A percentile compares a stretch with the other conserved stretches of the same genome.
Conservation (phyloP, 2,329 filamentous ascomycete species). For the Alternaria sp. region DNA sequence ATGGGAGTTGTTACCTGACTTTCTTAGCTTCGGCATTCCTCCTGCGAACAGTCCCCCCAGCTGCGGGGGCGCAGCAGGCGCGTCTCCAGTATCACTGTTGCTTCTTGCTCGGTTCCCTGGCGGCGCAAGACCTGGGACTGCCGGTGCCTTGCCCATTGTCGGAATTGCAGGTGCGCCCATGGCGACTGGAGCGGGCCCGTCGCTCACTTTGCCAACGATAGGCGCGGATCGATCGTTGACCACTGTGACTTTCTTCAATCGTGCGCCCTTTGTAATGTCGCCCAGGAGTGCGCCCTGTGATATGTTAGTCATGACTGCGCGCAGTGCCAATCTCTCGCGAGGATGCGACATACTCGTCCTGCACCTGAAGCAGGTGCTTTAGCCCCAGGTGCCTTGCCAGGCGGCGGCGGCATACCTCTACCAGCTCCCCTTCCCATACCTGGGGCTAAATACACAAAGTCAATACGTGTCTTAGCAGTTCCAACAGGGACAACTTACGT, state of each 20-base stretch:
- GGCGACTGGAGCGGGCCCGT: constrained; percentile 66
- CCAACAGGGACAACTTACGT: constrained; percentile 9
- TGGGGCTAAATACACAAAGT: constrained; percentile 16
- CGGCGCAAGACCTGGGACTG: constrained; percentile 70
- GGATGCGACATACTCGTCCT: constrained; percentile 43
- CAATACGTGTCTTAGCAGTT: constrained; percentile 23
- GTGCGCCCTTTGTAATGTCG: constrained; percentile 84
- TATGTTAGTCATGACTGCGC: constrained; percentile 36
- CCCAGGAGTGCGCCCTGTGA: constrained; percentile 80
- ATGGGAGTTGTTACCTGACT: constrained; percentile 65
- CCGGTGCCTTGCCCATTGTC: constrained; percentile 57
- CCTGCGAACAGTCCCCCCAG: constrained; percentile 88
- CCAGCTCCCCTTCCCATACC: constrained; percentile 37
- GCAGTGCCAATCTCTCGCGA: constrained; percentile 2
- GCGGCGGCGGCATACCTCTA: constrained; percentile 40
- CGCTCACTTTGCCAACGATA: constrained; percentile 65
- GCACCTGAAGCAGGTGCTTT: constrained; percentile 41
- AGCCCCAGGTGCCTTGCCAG: constrained; percentile 42
- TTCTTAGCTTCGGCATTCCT: constrained; percentile 94
- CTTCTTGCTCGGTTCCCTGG: constrained; percentile 73
- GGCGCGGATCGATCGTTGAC: constrained; percentile 94
- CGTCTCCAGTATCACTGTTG: constrained; percentile 75
- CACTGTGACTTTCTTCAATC: constrained; percentile 79
- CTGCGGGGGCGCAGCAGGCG: constrained; percentile 67
- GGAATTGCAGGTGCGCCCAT: constrained; percentile 84